These are phyloP conservation scores for Pachyrhizus erosus DNA, from an alignment of 306 rosid genomes.

Conservation along the genomic window DNA sequence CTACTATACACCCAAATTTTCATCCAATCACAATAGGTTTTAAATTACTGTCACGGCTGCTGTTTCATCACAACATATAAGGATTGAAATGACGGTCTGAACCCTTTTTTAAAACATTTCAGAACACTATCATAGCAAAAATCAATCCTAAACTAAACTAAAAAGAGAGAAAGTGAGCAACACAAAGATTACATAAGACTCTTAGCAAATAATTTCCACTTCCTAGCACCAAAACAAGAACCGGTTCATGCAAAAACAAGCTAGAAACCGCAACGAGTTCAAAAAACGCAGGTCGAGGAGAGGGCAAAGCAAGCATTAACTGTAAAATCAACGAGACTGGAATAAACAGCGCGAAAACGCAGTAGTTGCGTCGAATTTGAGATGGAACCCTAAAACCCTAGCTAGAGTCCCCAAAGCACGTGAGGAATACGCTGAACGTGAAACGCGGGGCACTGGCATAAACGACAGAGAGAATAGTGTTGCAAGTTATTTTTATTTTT, in stretches of 20 bases:
- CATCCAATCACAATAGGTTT: not conserved
- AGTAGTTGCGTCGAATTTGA: not conserved
- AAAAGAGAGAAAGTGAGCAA: not conserved
- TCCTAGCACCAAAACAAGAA: not conserved
- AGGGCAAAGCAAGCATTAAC: not conserved
- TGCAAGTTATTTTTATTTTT: too few relatives aligned
- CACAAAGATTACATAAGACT: not conserved
- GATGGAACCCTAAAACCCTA: slow-evolving; percentile 61
- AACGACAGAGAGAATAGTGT: not conserved
- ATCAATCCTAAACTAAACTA: not conserved
- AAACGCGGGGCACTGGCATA: not conserved
- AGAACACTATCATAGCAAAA: not conserved
- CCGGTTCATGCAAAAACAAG: not conserved
- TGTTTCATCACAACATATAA: not conserved
- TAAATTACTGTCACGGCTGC: not conserved
- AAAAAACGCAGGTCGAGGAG: slow-evolving; percentile 22
- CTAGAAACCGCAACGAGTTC: not conserved
- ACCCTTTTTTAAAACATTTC: too few relatives aligned
- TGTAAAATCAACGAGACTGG: slow-evolving; percentile 1
- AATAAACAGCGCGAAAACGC: not conserved
- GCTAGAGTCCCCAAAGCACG: slow-evolving; percentile 45
- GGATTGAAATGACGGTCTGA: too few relatives aligned
- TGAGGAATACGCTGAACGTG: not conserved
- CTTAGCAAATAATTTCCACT: not conserved
- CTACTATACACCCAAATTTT: not conserved